Evolutionary conservation across 768 basidiomycete species (phyloP).

Genomic region (Hygrocybe punicea): DNA sequence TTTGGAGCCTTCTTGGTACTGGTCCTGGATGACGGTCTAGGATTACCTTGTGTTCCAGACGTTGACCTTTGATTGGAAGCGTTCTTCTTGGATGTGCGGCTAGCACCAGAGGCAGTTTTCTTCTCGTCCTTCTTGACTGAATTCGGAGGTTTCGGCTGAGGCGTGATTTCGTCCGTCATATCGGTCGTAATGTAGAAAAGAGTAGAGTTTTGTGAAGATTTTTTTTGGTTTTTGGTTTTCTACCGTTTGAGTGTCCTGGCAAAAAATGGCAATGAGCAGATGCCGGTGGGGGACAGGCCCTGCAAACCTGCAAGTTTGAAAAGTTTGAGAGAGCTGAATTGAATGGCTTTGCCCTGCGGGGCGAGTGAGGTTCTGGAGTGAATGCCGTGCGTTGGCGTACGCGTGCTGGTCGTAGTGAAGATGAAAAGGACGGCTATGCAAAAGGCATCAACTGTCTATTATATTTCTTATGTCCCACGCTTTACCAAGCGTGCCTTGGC

Average conservation of each 20-base stretch:
- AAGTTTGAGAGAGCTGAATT: slow-evolving; percentile 27
- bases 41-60: slow-evolving; percentile 43
- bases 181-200: slow-evolving; percentile 69
- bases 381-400: slow-evolving; percentile 33
- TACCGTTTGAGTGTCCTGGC: slow-evolving; percentile 13
- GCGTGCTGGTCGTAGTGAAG: slow-evolving; percentile 27
- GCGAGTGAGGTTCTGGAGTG: slow-evolving; percentile 65
- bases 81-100: slow-evolving; percentile 58
- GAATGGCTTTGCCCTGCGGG: slow-evolving; percentile 85
- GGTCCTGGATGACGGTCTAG: slow-evolving; percentile 61
- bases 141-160: slow-evolving; percentile 46
- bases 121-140: slow-evolving; percentile 70
- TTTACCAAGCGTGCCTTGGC: neutral
- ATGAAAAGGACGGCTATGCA: slow-evolving; percentile 30
- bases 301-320: slow-evolving; percentile 17
- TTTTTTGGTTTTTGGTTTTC: slow-evolving; percentile 27
- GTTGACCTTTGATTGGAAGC: slow-evolving; percentile 49
- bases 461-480: slow-evolving; percentile 5
- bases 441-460: slow-evolving; percentile 1
- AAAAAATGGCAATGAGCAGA: neutral
- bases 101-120: slow-evolving; percentile 52
- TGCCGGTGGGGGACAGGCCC: neutral
- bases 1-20: slow-evolving; percentile 60
- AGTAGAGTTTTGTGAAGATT: slow-evolving; percentile 46
- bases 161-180: slow-evolving; percentile 79